Conservation (phyloP, 345 rosid species). For the Rhizophora apiculata region DNA sequence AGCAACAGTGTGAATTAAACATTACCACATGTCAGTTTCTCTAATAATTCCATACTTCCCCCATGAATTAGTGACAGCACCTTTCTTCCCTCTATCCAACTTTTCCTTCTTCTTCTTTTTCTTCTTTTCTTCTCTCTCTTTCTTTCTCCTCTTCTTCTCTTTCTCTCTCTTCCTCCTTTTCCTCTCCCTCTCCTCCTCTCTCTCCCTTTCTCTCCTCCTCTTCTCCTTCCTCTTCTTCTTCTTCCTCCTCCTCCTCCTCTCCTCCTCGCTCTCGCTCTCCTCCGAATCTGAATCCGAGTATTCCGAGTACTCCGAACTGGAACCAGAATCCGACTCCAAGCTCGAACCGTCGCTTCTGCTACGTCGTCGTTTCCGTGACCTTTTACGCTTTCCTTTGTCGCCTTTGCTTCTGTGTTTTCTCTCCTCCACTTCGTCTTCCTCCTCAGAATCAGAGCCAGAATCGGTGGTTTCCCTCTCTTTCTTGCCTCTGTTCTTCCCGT, state of each 20-base stretch:
- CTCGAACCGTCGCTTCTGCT: slow-evolving; percentile 34
- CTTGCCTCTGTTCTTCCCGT: no score
- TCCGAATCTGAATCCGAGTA: background rate
- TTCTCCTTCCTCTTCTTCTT: slow-evolving; percentile 26
- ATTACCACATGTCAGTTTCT: slow-evolving; percentile 97
- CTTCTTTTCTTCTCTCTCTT: background rate
- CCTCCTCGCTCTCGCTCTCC: slow-evolving; percentile 24
- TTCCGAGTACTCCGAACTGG: no score
- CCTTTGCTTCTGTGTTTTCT: background rate
- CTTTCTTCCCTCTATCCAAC: slow-evolving; percentile 26
- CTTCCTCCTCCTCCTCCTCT: slow-evolving; percentile 35
- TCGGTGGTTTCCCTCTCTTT: background rate
- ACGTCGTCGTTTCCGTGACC: background rate
- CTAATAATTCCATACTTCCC: slow-evolving; percentile 88
- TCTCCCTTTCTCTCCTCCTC: slow-evolving; percentile 30
- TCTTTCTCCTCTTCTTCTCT: slow-evolving; percentile 10
- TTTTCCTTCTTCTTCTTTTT: slow-evolving; percentile 11
- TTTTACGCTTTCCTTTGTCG: slow-evolving; percentile 3
- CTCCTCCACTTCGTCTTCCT: slow-evolving; percentile 21
- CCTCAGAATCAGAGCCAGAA: slow-evolving; percentile 17
- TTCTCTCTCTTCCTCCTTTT: background rate
- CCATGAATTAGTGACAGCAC: slow-evolving; percentile 92
- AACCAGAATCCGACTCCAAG: slow-evolving; percentile 12
- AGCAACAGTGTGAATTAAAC: background rate
- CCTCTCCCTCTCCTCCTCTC: slow-evolving; percentile 26